These are phyloP conservation scores for Asclepias syriaca DNA, from an alignment of 257 asterid species.

Conservation along the genomic window DNA sequence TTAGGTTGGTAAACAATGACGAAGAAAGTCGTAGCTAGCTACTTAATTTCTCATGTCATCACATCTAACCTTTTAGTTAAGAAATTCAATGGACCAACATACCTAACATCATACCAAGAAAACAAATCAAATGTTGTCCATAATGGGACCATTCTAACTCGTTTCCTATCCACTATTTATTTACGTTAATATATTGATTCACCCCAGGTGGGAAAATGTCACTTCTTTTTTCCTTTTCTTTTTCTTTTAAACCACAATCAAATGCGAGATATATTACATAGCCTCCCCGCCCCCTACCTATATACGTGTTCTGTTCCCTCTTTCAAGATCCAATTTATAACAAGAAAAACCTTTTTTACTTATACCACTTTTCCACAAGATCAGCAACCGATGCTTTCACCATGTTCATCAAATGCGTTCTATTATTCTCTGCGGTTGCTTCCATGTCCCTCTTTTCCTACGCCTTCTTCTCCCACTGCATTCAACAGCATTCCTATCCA, in stretches of 20 bases:
- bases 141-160: not conserved
- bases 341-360: not conserved
- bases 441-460: slow-evolving; percentile 34
- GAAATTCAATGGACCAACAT: not conserved
- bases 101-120: not conserved
- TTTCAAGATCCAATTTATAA: too few relatives aligned
- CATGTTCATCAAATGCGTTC: slow-evolving; percentile 36
- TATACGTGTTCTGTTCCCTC: too few relatives aligned
- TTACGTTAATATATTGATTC: too few relatives aligned
- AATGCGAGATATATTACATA: not conserved
- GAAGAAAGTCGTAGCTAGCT: not conserved
- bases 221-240: too few relatives aligned
- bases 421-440: slow-evolving; percentile 32
- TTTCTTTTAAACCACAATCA: slow-evolving; percentile 1
- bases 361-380: slow-evolving; percentile 1
- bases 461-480: slow-evolving; percentile 38
- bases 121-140: not conserved
- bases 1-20: not conserved
- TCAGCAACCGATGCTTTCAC: slow-evolving; percentile 14
- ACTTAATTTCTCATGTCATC: not conserved
- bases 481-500: not conserved
- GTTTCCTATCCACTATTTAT: not conserved
- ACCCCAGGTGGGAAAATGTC: not conserved
- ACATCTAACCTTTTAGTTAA: not conserved
- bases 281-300: too few relatives aligned